These are phyloP conservation scores for Solanum sejunctum DNA, from an alignment of 257 asterid genomes.

Conservation along the genomic window DNA sequence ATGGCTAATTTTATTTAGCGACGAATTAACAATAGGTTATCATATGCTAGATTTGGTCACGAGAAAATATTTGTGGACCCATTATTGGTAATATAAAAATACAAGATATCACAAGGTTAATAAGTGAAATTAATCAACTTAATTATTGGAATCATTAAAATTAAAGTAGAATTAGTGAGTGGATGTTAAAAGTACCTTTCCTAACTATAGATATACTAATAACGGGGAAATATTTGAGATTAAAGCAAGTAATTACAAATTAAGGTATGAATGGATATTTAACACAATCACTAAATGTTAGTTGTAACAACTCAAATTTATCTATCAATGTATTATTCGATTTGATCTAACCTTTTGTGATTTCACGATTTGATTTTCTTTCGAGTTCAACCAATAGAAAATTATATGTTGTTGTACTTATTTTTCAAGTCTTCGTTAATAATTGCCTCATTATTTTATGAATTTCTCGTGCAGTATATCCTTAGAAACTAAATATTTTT, in stretches of 20 bases:
- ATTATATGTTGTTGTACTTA: too few relatives aligned
- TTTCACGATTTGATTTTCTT: too few relatives aligned
- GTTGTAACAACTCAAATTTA: too few relatives aligned
- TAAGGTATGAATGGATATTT: background rate
- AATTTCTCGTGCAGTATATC: too few relatives aligned
- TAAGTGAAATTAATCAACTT: background rate
- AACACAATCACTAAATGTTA: background rate
- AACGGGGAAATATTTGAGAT: background rate
- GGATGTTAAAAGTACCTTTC: background rate
- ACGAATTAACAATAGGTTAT: background rate
- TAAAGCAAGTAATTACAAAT: background rate
- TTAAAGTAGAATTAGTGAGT: background rate
- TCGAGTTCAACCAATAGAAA: too few relatives aligned
- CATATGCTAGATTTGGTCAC: background rate
- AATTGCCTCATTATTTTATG: too few relatives aligned
- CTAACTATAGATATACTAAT: background rate
- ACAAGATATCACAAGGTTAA: background rate
- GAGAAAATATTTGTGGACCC: background rate
- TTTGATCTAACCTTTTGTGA: too few relatives aligned
- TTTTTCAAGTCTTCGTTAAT: too few relatives aligned
- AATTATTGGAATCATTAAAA: background rate
- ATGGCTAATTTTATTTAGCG: background rate
- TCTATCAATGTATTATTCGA: too few relatives aligned
- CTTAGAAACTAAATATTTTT: too few relatives aligned
- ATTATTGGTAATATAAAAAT: background rate